Conservation (phyloP, 208 protist species). For the Acanthamoeba triangularis region DNA sequence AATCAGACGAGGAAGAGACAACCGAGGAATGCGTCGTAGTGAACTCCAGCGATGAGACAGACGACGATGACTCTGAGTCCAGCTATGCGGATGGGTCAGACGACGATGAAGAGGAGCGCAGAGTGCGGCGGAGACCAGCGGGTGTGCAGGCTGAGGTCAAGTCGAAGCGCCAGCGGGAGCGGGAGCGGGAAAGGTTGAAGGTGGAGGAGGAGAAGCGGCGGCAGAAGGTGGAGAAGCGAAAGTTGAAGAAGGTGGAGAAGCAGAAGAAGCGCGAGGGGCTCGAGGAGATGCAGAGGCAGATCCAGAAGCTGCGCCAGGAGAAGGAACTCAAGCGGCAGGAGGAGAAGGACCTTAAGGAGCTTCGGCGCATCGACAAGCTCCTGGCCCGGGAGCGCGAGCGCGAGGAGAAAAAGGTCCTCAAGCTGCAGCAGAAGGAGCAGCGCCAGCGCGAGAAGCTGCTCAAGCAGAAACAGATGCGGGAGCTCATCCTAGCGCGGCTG, state of each 20-base stretch:
- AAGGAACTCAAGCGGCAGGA: not conserved
- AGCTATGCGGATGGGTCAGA: not conserved
- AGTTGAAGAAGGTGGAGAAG: constrained; percentile 34
- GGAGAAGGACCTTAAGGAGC: constrained; percentile 42
- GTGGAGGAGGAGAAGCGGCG: constrained; percentile 6
- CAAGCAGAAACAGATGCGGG: constrained; percentile 5
- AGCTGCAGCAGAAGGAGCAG: constrained; percentile 21
- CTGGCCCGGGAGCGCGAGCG: not conserved
- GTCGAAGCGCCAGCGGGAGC: not conserved
- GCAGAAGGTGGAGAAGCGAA: constrained; percentile 17
- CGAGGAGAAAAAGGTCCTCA: not conserved
- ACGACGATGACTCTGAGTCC: not conserved
- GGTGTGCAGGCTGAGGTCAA: not conserved
- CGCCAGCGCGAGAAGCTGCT: not conserved
- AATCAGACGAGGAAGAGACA: not conserved
- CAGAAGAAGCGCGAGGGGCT: constrained; percentile 34
- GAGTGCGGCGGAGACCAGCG: not conserved
- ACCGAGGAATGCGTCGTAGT: not conserved
- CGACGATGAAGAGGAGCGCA: not conserved
- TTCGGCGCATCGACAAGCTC: not conserved
- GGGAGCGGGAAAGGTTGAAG: constrained; percentile 16
- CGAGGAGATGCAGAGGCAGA: not conserved
- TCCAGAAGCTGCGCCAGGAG: not conserved
- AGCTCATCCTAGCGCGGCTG: not conserved
- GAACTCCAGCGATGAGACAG: not conserved